Base-by-base conservation (phyloP, 768 basidiomycete genomes). In the Vararia minispora region DNA sequence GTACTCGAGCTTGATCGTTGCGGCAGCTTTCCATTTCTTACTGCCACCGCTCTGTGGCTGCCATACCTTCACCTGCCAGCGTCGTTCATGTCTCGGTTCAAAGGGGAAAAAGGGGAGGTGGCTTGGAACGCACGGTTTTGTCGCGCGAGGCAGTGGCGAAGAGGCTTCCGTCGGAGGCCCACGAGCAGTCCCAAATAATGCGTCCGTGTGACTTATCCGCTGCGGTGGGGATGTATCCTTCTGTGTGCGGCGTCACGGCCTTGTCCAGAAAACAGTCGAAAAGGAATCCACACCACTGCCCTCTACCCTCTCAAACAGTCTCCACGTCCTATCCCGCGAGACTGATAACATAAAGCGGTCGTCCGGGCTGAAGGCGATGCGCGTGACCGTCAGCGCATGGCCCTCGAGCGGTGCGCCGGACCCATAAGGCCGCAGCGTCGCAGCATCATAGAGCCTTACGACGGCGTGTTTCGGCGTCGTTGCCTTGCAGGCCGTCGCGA, bases 71-170 rank as follows among this genome's bases (percentile, higher is more conserved):
- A 88, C 81, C 90, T 94, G 34, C 13, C 27, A 13, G 11, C 31
- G 21, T 10, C 39, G 8, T 33, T 17, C 20, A 32, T 9, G 17
- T 21, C 5, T 13, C 12, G 3, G n/a, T n/a, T n/a, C n/a, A n/a
- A n/a, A n/a, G n/a, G n/a, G n/a, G n/a, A n/a, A n/a, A n/a, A n/a
- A n/a, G n/a, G n/a, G n/a, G n/a, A n/a, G n/a, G n/a, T n/a, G n/a
- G n/a, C n/a, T n/a, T n/a, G n/a, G n/a, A n/a, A 47, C 72, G 39
- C 47, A 88, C 92, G 11, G 86, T 88, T 63, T 94, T 98, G 59
- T 99, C 95, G 29, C 95, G 73, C 3, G 92, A 91, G 1, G 87
- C 92, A 2, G 95, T 98, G 9, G 79, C 91, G 52, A 99, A 99
- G 12, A 81, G 52, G 48, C 78, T 71, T 6, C 78, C 76, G 47